A percentile compares a stretch with the other conserved stretches of the same genome.
Conservation (phyloP, 1,139 yeast species). For the Lodderomyces theae region DNA sequence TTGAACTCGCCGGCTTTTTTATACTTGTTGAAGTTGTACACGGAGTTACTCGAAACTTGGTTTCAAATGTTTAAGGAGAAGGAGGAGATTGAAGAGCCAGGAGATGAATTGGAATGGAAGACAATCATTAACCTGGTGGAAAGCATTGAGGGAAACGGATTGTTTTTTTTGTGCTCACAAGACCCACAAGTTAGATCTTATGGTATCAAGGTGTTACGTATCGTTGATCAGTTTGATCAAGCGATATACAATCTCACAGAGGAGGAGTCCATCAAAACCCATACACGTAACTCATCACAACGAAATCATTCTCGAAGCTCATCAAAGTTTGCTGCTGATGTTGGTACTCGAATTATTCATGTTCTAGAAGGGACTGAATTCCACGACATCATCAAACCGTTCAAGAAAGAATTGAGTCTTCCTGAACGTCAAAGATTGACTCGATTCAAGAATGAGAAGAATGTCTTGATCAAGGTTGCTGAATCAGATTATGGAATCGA, state of each 20-base stretch:
- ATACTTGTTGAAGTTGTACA: slow-evolving; percentile 63
- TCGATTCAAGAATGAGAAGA: slow-evolving; percentile 59
- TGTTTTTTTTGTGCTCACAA: slow-evolving; percentile 87
- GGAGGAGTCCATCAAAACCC: slow-evolving; percentile 10
- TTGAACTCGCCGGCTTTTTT: slow-evolving; percentile 59
- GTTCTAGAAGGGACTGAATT: slow-evolving; percentile 71
- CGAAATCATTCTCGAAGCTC: slow-evolving; percentile 54
- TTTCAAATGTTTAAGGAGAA: slow-evolving; percentile 47
- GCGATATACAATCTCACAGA: slow-evolving; percentile 59
- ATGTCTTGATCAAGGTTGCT: slow-evolving; percentile 68
- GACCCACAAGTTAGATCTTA: slow-evolving; percentile 71
- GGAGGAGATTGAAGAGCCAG: slow-evolving; percentile 17
- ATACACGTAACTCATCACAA: too few relatives aligned
- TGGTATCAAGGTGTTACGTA: slow-evolving; percentile 70
- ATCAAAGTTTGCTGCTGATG: slow-evolving; percentile 74
- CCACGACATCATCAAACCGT: slow-evolving; percentile 58
- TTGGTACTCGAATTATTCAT: slow-evolving; percentile 76
- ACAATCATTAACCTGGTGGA: slow-evolving; percentile 80
- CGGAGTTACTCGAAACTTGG: slow-evolving; percentile 82
- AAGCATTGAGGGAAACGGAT: slow-evolving; percentile 93
- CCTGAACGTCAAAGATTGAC: slow-evolving; percentile 77
- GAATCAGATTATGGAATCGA: slow-evolving; percentile 95
- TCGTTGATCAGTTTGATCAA: slow-evolving; percentile 82
- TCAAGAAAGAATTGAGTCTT: slow-evolving; percentile 62
- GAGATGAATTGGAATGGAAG: slow-evolving; percentile 75